A percentile compares a stretch with the other conserved stretches of the same genome.
Conservation (phyloP, 2,329 filamentous ascomycete genomes). For the Penicillium crustosum region DNA sequence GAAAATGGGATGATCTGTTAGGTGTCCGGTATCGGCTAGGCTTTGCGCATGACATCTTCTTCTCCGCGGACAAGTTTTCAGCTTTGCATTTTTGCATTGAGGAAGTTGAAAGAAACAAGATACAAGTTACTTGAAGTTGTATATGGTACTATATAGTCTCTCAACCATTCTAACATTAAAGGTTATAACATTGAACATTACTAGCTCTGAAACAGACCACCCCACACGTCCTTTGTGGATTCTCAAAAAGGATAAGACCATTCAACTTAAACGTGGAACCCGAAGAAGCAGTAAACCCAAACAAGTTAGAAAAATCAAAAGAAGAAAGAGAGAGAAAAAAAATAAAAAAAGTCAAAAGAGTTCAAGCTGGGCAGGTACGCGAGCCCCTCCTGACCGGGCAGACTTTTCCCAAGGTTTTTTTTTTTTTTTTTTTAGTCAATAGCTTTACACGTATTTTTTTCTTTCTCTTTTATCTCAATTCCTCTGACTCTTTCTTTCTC, state of each 20-base stretch:
- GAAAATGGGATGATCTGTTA: not conserved
- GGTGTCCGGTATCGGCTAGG: not conserved
- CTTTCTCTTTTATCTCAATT: constrained; percentile 31
- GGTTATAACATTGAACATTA: too few species aligned
- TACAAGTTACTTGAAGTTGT: too few species aligned
- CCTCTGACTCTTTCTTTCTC: constrained; percentile 31
- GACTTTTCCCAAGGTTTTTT: too few species aligned
- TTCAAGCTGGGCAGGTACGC: not conserved
- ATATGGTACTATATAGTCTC: too few species aligned
- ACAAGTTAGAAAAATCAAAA: constrained; percentile 13
- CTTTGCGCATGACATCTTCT: not conserved
- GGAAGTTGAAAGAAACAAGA: not conserved
- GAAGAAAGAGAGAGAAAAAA: constrained; percentile 10
- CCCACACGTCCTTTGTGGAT: not conserved
- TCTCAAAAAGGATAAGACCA: constrained; percentile 9
- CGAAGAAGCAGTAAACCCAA: constrained; percentile 12
- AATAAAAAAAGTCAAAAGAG: constrained; percentile 19
- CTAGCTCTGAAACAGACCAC: not conserved
- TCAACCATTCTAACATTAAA: too few species aligned
- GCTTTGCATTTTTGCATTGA: not conserved
- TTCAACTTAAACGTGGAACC: constrained; percentile 13
- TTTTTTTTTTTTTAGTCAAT: constrained; percentile 40
- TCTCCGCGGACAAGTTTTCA: not conserved
- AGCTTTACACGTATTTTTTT: constrained; percentile 42
- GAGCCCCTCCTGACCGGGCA: constrained; percentile 19